These are phyloP conservation scores for Saccharomycopsis olivae DNA, from an alignment of 805 yeast genomes.

Conservation along the genomic window DNA sequence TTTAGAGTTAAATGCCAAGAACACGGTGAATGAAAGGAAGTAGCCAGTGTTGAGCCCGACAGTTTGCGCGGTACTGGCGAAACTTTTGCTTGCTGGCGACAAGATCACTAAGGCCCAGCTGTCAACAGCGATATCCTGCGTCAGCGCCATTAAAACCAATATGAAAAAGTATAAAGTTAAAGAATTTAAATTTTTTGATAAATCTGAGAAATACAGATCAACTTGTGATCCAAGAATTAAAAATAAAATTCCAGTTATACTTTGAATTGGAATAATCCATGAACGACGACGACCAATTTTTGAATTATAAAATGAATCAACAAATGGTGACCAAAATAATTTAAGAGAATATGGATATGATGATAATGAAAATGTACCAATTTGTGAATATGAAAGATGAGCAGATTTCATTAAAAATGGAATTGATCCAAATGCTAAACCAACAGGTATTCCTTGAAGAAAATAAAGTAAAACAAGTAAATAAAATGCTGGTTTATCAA, in stretches of 20 bases:
- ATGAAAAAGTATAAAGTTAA: conserved; percentile 67
- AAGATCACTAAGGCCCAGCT: conserved; percentile 96
- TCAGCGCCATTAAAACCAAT: conserved; percentile 82
- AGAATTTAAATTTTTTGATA: conserved; percentile 33
- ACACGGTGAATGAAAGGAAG: conserved; percentile 83
- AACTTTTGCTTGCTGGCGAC: conserved; percentile 66
- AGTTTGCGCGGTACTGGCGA: conserved; percentile 96
- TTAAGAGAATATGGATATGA: conserved; percentile 92
- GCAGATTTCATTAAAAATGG: conserved; percentile 79
- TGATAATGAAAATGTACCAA: conserved; percentile 84
- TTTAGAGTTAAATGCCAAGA: conserved; percentile 80
- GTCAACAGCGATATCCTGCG: conserved; percentile 98
- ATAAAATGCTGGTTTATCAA: conserved; percentile 66
- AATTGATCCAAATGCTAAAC: conserved; percentile 87
- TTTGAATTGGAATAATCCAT: conserved; percentile 93
- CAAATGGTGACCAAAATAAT: conserved; percentile 91
- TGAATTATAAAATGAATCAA: conserved; percentile 69
- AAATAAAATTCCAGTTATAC: conserved; percentile 62
- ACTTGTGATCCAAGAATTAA: conserved; percentile 51
- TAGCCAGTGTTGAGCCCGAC: conserved; percentile 91
- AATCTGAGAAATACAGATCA: conserved; percentile 36
- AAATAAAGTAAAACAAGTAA: conserved; percentile 67
- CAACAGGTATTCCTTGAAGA: conserved; percentile 95
- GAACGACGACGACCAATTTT: conserved; percentile 73
- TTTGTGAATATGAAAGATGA: conserved; percentile 73